phyloP scores from a whole-genome alignment of 441 rosid genomes.

The Kokia cookei region DNA sequence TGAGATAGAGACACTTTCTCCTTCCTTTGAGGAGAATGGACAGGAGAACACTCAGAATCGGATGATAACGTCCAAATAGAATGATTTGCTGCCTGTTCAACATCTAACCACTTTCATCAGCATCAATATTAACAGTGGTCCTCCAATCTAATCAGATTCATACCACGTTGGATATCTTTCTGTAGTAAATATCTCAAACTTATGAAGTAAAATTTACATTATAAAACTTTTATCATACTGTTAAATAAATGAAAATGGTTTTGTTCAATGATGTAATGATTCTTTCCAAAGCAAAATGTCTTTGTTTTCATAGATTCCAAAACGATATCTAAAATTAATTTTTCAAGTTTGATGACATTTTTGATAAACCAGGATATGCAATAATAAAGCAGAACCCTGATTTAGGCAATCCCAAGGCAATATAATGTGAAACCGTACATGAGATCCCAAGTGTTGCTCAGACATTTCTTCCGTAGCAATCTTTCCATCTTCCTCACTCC shows the following conservation, averaged over 20 bases:
- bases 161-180: not conserved
- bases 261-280: not conserved
- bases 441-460: conserved; percentile 25
- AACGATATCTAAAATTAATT: not conserved
- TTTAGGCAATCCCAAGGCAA: conserved; percentile 1
- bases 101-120: conserved; percentile 15
- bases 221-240: not conserved
- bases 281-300: not conserved
- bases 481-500: conserved; percentile 20
- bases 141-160: not conserved
- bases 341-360: not conserved
- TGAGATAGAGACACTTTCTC: conserved; percentile 18
- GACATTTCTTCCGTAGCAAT: conserved; percentile 13
- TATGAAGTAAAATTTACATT: not conserved
- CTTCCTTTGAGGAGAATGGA: conserved; percentile 17
- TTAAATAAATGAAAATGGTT: not conserved
- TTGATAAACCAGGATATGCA: not conserved
- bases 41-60: conserved; percentile 63
- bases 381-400: not conserved
- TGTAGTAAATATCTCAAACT: not conserved
- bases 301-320: not conserved
- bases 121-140: not conserved
- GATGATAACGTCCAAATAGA: conserved; percentile 51
- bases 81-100: conserved; percentile 37
- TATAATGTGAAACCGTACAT: conserved; percentile 21